Evolutionary conservation across 495 filamentous ascomycete genomes (phyloP).

Genomic region (Trichoderma reesei): DNA sequence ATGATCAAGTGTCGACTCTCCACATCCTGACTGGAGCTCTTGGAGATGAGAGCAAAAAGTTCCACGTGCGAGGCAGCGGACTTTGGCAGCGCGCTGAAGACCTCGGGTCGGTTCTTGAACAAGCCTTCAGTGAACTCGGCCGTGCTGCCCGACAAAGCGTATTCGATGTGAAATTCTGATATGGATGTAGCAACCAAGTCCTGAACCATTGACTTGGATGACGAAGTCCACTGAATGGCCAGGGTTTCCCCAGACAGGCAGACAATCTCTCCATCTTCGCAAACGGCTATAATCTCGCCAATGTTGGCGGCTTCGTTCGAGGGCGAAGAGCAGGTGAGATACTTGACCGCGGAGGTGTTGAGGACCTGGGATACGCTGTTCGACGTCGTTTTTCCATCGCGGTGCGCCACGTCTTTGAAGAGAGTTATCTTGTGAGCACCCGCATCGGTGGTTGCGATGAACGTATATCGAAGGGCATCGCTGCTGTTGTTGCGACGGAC

Average conservation of each 20-base stretch:
- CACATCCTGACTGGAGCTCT: slow-evolving; percentile 14
- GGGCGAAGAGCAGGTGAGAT: slow-evolving; percentile 12
- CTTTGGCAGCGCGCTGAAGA: slow-evolving; percentile 6
- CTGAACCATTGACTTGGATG: slow-evolving; percentile 25
- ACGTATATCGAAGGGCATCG: slow-evolving; percentile 61
- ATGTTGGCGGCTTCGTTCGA: slow-evolving; percentile 11
- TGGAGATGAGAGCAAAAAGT: slow-evolving; percentile 37
- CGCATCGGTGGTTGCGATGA: slow-evolving; percentile 39
- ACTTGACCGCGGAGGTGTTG: slow-evolving; percentile 10
- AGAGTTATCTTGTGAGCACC: slow-evolving; percentile 34
- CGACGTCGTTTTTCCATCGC: slow-evolving; percentile 45
- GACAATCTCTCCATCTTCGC: slow-evolving; percentile 28
- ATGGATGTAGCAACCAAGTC: slow-evolving; percentile 24
- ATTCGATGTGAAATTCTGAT: slow-evolving; percentile 27
- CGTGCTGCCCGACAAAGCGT: slow-evolving; percentile 23
- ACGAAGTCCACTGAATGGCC: slow-evolving; percentile 29
- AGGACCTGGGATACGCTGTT: slow-evolving; percentile 14
- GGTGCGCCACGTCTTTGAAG: slow-evolving; percentile 52
- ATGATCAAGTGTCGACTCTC: slow-evolving; percentile 34
- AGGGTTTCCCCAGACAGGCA: slow-evolving; percentile 33
- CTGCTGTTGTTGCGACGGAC: slow-evolving; percentile 42
- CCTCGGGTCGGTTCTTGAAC: slow-evolving; percentile 9
- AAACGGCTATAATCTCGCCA: slow-evolving; percentile 29
- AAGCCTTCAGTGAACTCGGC: slow-evolving; percentile 13
- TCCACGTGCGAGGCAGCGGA: slow-evolving; percentile 34